Base-by-base conservation (phyloP, 2,329 filamentous ascomycete species). In the Cadophora malorum region DNA sequence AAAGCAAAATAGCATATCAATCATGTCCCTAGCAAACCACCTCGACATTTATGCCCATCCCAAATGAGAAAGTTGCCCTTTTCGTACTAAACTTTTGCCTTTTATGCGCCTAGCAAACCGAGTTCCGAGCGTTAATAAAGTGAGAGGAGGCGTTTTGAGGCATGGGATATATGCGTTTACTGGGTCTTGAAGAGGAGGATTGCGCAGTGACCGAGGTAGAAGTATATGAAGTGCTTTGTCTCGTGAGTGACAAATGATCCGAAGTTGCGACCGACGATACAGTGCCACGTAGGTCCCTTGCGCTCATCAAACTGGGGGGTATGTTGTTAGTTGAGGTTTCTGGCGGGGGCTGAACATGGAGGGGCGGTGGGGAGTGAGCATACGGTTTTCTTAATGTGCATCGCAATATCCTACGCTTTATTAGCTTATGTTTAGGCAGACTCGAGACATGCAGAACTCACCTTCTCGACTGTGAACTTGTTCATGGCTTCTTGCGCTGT, bases 221-320 rank as follows among this genome's bases (percentile, higher is more conserved):
- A 99, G 85, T 99, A 99, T 80, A 99, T 97, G 85, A 99, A 99
- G 82, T 99, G 96, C 84, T 98, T 98, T 33, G 96, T 98, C 82
- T 98, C 96, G 78, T 99, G 96, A 50, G 96, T 99, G 63, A 99
- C 96, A 76, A 98, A 99, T 83, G 95, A 98, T 75, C 96, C 96
- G 83, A 99, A 99, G 86, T 99, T 98, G 75, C 96, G 88, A 71
- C 96, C 96, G 41, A 99, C 96, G 74, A 99, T 97, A 83, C 96
- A 99, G 83, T 99, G 96, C 96, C 95, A 99, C 79, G 96, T 99
- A 71, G 95, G 94, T 45, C 96, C 96, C 84, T 97, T 97, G 79
- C 94, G 91, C 77, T 93, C 92, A 80, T 99, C 96, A 77, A 99
- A 98, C 95, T 98, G 76, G 50, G 66, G 55, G 49, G 19, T 12